Evolutionary conservation across 495 filamentous ascomycete genomes (phyloP).

Genomic region (Aspergillus avenaceus): DNA sequence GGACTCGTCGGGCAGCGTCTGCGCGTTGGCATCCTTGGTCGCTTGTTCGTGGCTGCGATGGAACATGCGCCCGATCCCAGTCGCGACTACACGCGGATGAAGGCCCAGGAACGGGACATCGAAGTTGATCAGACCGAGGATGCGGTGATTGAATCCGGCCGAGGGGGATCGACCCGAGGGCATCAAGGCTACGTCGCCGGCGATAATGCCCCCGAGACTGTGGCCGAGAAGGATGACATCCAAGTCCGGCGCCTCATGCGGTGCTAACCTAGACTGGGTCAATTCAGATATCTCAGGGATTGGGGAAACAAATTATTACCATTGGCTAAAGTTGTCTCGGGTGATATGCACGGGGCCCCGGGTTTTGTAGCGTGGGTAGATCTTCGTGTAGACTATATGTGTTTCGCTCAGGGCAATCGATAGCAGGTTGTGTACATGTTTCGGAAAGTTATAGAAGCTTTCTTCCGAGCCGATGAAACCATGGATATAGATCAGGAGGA

Average conservation of each 20-base stretch:
- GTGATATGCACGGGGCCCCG: conserved; percentile 70
- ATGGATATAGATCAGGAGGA: conserved; percentile 84
- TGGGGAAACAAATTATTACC: conserved; percentile 43
- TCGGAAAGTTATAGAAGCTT: conserved; percentile 83
- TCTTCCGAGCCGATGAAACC: conserved; percentile 91
- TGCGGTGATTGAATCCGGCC: conserved; percentile 54
- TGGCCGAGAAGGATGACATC: conserved; percentile 86
- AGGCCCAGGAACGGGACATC: conserved; percentile 87
- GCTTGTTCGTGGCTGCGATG: conserved; percentile 43
- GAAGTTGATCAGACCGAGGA: conserved; percentile 78
- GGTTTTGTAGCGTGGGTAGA: conserved; percentile 89
- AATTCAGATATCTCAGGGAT: conserved; percentile 2
- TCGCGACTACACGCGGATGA: conserved; percentile 79
- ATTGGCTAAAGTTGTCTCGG: conserved; percentile 74
- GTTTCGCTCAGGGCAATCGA: conserved; percentile 62
- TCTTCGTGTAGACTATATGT: conserved; percentile 81
- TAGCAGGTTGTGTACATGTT: conserved; percentile 77
- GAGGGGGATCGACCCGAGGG: conserved; percentile 17
- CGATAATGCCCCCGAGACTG: conserved; percentile 83
- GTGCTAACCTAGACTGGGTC: conserved; percentile 55
- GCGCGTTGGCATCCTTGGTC: conserved; percentile 1
- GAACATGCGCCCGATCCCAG: conserved; percentile 76
- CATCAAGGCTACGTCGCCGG: conserved; percentile 73
- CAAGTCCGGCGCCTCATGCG: conserved; percentile 67
- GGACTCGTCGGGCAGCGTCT: conserved; percentile 17